Evolutionary conservation across 164 flowering plant genomes (phyloP), one percentile per base, ranked within the genome.

Genomic region (Protea cynaroides): DNA sequence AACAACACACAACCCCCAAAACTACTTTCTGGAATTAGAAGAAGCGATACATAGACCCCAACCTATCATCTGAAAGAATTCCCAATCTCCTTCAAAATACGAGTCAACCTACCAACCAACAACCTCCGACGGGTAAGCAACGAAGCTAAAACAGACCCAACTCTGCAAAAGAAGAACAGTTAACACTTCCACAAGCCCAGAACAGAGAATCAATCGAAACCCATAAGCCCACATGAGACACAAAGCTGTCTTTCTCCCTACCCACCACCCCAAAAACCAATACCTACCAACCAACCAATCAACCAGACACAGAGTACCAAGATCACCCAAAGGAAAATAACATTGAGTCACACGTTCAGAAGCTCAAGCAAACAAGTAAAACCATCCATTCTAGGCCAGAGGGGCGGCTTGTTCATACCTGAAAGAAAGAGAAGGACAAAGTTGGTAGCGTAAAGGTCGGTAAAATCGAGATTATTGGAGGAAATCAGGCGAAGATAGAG

Each of bases 101-200:
- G 80, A 81, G 89, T 84, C 89, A 82, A 82, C 84, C 82, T 74
- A 75, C 72, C 76, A 80, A 80, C 79, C 82, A 70, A 82, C 85
- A 82, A 82, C 86, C 86, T 79, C 79, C 79, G 69, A 51, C 53
- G 54, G 67, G 38, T 58, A 59, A 64, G 65, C 29, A 63, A 47
- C 24, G 10, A 25, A 55, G 44, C 14, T 60, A 60, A 56, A 37
- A 59, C 50, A 25, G 53, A 40, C 59, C 55, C 29, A 63, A 19
- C 46, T 52, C 66, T 44, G 63, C 52, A 65, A 24, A 21, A 8
- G 22, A 61, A 61, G 37, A 47, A 47, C 37, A 46, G 29, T 61
- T 47, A 25, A 56, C 18, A 38, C 18, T 19, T 10, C 18, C n/a
- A n/a, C 19, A 58, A 49, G 38, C 40, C 53, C 23, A 17, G 34